Evolutionary conservation across 1,284 basidiomycete species (phyloP), one percentile per base, ranked within the genome.

Genomic region (Trametes pubescens): DNA sequence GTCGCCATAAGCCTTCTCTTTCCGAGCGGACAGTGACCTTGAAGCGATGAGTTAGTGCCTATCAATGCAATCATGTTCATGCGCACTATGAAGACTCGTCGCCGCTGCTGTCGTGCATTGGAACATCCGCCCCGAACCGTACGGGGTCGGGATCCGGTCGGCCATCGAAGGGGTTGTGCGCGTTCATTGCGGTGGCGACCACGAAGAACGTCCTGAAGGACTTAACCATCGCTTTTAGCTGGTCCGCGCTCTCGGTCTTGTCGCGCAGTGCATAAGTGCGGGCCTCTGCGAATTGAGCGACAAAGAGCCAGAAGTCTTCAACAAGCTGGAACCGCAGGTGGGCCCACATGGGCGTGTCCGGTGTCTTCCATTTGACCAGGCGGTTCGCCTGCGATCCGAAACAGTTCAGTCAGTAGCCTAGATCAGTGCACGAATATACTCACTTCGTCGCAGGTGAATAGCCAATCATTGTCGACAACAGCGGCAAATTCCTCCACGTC

Each of bases 211-310:
- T 5, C 9, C 49, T 29, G 49, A 51, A 51, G 24, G 49, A 51
- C 21, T n/a, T 32, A 4, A 51, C n/a, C 18, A 51, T 9, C 11
- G 32, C 32, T 10, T 35, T 13, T 16, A 51, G 16, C 14, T 51
- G 49, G 18, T 32, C 32, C 6, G 13, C 21, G 2, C 32, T 51
- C 32, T 51, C 32, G 11, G n/a, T n/a, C 21, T 34, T n/a, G 11
- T 14, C 7, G 18, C 49, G 49, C 10, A 51, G 14, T 21, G 49
- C 49, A 14, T 37, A 51, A 18, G 8, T 22, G 49, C 49, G 49
- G 16, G 49, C 49, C 21, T 51, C 49, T 4, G 49, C 14, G 49
- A 51, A 51, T n/a, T 51, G 49, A n/a, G 18, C 21, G 18, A 51
- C 8, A 14, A 51, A 51, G 4, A 51, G 32, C 49, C 49, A 51